A percentile compares a stretch with the other conserved stretches of the same genome.
phyloP scores from a whole-genome alignment of 1,139 yeast genomes.

The Yamadazyma atmosphaerica region DNA sequence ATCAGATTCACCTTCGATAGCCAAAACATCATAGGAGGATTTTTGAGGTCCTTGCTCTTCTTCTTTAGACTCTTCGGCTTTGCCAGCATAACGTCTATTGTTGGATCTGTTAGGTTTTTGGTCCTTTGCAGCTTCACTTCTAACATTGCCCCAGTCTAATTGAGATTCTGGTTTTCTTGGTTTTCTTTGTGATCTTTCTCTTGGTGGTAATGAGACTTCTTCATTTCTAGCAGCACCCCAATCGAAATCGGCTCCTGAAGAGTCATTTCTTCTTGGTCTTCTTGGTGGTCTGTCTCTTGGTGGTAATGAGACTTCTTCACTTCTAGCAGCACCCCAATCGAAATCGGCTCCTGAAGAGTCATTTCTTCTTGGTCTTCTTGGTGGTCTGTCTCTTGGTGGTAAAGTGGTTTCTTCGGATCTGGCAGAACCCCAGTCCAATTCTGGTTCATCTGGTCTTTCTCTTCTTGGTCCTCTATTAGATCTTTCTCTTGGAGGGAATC shows the following conservation, averaged over 20 bases:
- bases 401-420: conserved; percentile 37
- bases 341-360: conserved; percentile 42
- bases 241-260: conserved; percentile 54
- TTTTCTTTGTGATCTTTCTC: conserved; percentile 33
- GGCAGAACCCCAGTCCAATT: conserved; percentile 62
- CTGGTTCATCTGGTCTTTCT: conserved; percentile 33
- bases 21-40: conserved; percentile 66
- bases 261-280: conserved; percentile 37
- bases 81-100: conserved; percentile 9
- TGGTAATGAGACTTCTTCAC: conserved; percentile 30
- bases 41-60: conserved; percentile 49
- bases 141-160: conserved; percentile 62
- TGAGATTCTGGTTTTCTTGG: conserved; percentile 49
- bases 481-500: conserved; percentile 30
- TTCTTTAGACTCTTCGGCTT: conserved; percentile 26
- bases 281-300: conserved; percentile 39
- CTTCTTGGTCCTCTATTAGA: conserved; percentile 26
- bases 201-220: conserved; percentile 35
- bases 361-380: conserved; percentile 37
- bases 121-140: conserved; percentile 38
- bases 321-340: conserved; percentile 64
- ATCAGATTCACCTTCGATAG: conserved; percentile 56
- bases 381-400: conserved; percentile 39
- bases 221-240: conserved; percentile 58
- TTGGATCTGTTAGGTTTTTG: conserved; percentile 6